Evolutionary conservation across 768 basidiomycete species (phyloP), one percentile per base, ranked within the genome.

Genomic region (Russula dissimulans): DNA sequence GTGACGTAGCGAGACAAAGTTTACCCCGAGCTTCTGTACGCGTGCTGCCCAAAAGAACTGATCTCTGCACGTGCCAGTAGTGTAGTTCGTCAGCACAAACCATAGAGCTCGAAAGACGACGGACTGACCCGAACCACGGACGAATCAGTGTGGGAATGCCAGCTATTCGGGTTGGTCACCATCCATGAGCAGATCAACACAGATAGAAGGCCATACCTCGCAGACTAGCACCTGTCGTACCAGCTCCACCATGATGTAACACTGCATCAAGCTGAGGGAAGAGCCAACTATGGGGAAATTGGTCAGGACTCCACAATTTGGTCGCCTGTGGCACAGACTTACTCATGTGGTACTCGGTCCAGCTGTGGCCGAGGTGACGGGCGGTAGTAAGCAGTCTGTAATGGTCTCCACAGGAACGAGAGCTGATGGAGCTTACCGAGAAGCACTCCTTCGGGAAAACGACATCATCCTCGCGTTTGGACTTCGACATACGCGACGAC

Each of bases 231-330:
- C 84, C 85, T 0, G 85, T 86, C 0, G 85, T 87, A 12, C 85
- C 86, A 5, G 85, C 85, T 8, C 86, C 86, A 22, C 85, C 85
- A 62, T 87, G 84, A 70, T 85, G 85, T 45, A 86, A 59, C 9
- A 77, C 83, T 2, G 84, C 86, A 65, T 84, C 81, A 11, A 87
- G 74, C 64, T 75, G 75, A 0, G 80, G 79, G 70, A 83, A 83
- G 36, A 83, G 72, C 82, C 82, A 83, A 67, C 73, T 74, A 50
- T 72, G 10, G 38, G 72, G 67, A 17, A 14, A n/a, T 9, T 3
- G 15, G 47, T 59, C 56, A 62, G 46, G 9, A 59, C 29, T 34
- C 12, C 26, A 39, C 10, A 29, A 18, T 5, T 5, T 12, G 26
- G 17, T 34, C 36, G 46, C n/a, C 10, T 44, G 31, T 5, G 17